Evolutionary conservation across 129 eudicot species (phyloP).

Genomic region (Escallonia herrerae): DNA sequence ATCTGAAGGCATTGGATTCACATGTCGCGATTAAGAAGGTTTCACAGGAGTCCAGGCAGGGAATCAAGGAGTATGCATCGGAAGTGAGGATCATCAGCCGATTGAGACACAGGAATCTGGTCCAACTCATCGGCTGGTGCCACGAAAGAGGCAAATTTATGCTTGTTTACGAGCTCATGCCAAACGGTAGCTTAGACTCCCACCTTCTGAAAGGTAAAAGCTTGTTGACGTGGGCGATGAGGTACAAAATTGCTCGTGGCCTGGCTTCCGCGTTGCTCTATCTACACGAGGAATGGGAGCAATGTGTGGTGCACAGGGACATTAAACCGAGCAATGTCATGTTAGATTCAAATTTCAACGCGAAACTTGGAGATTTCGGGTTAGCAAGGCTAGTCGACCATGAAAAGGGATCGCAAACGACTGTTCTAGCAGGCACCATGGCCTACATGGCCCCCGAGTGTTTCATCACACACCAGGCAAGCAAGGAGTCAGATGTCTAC

Average conservation of each 20-base stretch:
- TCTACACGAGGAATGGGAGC: conserved; percentile 38
- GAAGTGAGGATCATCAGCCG: conserved; percentile 10
- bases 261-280: conserved; percentile 28
- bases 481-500: conserved; percentile 35
- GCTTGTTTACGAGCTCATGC: conserved; percentile 25
- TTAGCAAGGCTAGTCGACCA: conserved; percentile 37
- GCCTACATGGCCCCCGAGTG: conserved; percentile 43
- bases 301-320: conserved; percentile 33
- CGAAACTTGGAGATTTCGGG: conserved; percentile 35
- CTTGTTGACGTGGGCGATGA: conserved; percentile 11
- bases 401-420: conserved; percentile 27
- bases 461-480: conserved; percentile 23
- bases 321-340: conserved; percentile 28
- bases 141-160: conserved; percentile 12
- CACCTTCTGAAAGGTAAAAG: conserved; percentile 11
- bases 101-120: conserved; percentile 8
- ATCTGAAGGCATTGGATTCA: conserved; percentile 2
- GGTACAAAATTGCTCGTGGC: conserved; percentile 20
- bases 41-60: conserved; percentile 14
- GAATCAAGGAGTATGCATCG: conserved; percentile 11
- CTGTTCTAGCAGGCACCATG: conserved; percentile 27
- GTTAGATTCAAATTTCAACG: conserved; percentile 14
- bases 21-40: conserved; percentile 32
- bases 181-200: conserved; percentile 7
- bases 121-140: conserved; percentile 11